Conservation (phyloP, 2,329 filamentous ascomycete genomes). For the Sporothrix humicola region DNA sequence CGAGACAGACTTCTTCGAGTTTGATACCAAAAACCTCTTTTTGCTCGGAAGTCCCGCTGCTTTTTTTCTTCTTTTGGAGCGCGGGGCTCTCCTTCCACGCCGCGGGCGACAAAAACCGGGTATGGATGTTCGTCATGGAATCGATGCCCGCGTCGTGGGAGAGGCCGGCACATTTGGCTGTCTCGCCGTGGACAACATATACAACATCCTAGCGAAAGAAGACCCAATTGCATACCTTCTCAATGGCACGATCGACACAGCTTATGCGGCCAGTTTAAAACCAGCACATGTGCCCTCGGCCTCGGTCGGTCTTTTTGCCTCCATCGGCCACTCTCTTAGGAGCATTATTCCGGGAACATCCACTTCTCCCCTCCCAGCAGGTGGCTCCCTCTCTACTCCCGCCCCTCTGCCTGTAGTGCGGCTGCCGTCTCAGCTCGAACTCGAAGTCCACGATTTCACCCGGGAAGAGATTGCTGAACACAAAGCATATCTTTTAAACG, state of each 20-base stretch:
- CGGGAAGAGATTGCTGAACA: constrained; percentile 91
- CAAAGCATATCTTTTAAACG: constrained; percentile 85
- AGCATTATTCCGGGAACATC: constrained; percentile 63
- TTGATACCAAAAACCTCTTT: constrained; percentile 89
- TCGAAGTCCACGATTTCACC: constrained; percentile 94
- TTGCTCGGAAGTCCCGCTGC: constrained; percentile 87
- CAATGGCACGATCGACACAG: constrained; percentile 85
- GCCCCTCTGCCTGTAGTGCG: constrained; percentile 49
- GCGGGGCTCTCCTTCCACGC: constrained; percentile 72
- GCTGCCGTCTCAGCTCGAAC: constrained; percentile 73
- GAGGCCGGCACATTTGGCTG: constrained; percentile 83
- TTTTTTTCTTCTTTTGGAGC: constrained; percentile 90
- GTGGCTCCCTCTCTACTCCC: constrained; percentile 43
- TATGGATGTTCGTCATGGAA: constrained; percentile 66
- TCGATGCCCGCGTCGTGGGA: constrained; percentile 69
- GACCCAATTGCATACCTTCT: constrained; percentile 87
- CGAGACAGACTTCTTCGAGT: constrained; percentile 72
- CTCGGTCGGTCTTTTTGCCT: constrained; percentile 67
- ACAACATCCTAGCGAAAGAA: constrained; percentile 80
- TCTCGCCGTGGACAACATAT: constrained; percentile 91
- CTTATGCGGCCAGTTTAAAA: constrained; percentile 78
- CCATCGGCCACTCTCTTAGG: constrained; percentile 66
- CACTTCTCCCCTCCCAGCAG: constrained; percentile 27
- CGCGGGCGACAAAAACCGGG: constrained; percentile 77
- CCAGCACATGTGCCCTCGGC: constrained; percentile 79